Evolutionary conservation across 257 asterid genomes (phyloP).

Genomic region (Anisodus tanguticus): DNA sequence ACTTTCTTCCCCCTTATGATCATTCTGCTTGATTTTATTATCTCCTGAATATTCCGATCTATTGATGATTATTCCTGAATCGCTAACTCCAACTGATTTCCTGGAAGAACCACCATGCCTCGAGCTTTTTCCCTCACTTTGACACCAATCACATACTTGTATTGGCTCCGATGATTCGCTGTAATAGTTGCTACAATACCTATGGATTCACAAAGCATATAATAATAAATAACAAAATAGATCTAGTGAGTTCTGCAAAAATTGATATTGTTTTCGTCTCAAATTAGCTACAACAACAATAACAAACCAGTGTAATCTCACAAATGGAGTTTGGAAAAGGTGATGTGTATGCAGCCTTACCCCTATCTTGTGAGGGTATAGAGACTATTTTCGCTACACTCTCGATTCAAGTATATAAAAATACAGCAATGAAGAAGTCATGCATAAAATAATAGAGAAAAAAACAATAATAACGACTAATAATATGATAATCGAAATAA

Average conservation of each 20-base stretch:
- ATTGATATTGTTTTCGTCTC: neutral
- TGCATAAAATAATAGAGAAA: too few relatives aligned
- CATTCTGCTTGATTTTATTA: slow-evolving; percentile 59
- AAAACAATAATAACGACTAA: too few relatives aligned
- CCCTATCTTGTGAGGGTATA: too few relatives aligned
- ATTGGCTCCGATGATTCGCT: slow-evolving; percentile 62
- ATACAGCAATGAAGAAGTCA: too few relatives aligned
- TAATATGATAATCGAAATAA: too few relatives aligned
- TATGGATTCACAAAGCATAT: slow-evolving; percentile 28
- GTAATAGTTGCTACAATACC: slow-evolving; percentile 95
- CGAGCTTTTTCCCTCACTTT: slow-evolving; percentile 56
- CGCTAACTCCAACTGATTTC: slow-evolving; percentile 30
- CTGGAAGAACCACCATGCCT: slow-evolving; percentile 41
- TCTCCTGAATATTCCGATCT: slow-evolving; percentile 70
- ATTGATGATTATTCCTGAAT: neutral
- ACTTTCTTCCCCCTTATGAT: slow-evolving; percentile 46
- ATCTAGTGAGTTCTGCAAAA: neutral
- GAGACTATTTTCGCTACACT: too few relatives aligned
- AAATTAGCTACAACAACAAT: too few relatives aligned
- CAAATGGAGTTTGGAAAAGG: too few relatives aligned
- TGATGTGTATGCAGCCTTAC: too few relatives aligned
- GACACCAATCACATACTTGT: slow-evolving; percentile 88
- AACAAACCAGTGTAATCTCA: too few relatives aligned
- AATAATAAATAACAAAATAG: neutral
- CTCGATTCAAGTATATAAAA: too few relatives aligned